Evolutionary conservation across 768 basidiomycete genomes (phyloP).

Genomic region (Nidularia pulvinata): DNA sequence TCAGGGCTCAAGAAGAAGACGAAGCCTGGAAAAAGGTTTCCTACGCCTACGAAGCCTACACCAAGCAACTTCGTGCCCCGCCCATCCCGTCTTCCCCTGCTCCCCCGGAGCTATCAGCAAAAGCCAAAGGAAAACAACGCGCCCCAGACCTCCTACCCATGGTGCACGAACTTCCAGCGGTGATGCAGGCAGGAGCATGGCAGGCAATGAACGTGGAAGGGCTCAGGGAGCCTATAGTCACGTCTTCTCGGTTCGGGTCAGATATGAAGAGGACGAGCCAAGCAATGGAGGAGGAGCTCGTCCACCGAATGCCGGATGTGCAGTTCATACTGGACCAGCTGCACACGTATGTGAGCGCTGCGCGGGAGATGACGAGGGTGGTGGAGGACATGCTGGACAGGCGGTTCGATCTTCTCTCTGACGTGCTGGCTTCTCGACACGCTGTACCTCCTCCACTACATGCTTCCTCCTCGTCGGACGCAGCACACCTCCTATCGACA

Average conservation of each 20-base stretch:
- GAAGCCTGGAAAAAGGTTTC: conserved; percentile 70
- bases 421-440: conserved; percentile 39
- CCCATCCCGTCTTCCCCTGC: conserved; percentile 14
- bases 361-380: conserved; percentile 48
- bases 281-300: conserved; percentile 26
- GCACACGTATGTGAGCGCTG: conserved; percentile 49
- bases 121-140: conserved; percentile 62
- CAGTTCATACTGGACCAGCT: conserved; percentile 62
- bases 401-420: conserved; percentile 56
- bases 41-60: conserved; percentile 59
- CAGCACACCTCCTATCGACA: conserved; percentile 20
- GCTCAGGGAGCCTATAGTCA: conserved; percentile 20
- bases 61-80: conserved; percentile 25
- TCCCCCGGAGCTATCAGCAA: conserved; percentile 36
- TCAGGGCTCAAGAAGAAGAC: conserved; percentile 55
- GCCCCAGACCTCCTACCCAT: conserved; percentile 34
- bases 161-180: conserved; percentile 29
- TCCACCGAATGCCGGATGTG: conserved; percentile 40
- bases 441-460: conserved; percentile 29
- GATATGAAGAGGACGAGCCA: conserved; percentile 17
- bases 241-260: conserved; percentile 10
- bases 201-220: conserved; percentile 21
- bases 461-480: conserved; percentile 24
- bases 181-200: conserved; percentile 25
- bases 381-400: conserved; percentile 60